phyloP scores from a whole-genome alignment of 208 protist species.

The Crithidia bombi region DNA sequence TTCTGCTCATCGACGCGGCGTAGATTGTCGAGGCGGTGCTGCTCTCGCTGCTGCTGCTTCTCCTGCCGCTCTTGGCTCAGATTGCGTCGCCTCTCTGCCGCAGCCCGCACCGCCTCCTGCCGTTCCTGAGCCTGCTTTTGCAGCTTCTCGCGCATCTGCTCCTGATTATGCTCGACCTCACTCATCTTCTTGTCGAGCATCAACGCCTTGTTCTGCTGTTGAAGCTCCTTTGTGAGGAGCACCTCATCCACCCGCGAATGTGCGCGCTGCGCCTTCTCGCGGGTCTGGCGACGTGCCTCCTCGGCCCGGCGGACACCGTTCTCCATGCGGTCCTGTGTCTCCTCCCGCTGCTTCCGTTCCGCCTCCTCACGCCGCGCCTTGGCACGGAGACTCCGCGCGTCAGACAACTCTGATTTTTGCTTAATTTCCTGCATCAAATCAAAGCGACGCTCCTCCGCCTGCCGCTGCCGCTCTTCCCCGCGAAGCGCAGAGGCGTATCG shows the following conservation, averaged over 20 bases:
- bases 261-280: conserved; percentile 58
- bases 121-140: conserved; percentile 64
- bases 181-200: conserved; percentile 79
- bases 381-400: conserved; percentile 49
- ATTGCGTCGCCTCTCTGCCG: conserved; percentile 69
- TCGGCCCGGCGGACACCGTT: conserved; percentile 67
- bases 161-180: conserved; percentile 77
- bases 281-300: conserved; percentile 71
- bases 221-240: conserved; percentile 71
- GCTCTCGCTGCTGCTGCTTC: conserved; percentile 70
- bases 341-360: conserved; percentile 52
- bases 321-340: conserved; percentile 69
- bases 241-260: conserved; percentile 83
- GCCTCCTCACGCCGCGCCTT: conserved; percentile 75
- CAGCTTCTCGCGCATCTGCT: conserved; percentile 71
- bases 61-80: conserved; percentile 75
- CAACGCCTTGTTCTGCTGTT: conserved; percentile 73
- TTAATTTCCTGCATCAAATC: conserved; percentile 74
- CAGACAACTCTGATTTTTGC: conserved; percentile 61
- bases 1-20: conserved; percentile 78
- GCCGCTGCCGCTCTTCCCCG: conserved; percentile 82
- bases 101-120: conserved; percentile 79
- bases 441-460: conserved; percentile 80
- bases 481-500: conserved; percentile 73
- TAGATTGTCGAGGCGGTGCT: conserved; percentile 56